Evolutionary conservation across 2,329 filamentous ascomycete genomes (phyloP).

Genomic region (Fusarium sambucinum): DNA sequence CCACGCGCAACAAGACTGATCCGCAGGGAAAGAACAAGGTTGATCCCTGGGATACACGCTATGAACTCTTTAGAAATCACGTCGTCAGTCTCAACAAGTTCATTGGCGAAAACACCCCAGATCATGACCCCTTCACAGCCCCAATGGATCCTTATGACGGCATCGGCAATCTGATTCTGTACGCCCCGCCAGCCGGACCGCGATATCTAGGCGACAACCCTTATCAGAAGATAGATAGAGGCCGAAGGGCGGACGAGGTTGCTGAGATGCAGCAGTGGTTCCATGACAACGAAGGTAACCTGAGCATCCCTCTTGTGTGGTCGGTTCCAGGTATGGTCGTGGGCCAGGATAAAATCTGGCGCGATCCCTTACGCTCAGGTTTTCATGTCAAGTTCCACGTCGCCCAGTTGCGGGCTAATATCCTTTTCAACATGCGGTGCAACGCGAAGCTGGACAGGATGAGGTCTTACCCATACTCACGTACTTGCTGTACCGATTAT

Average conservation of each 20-base stretch:
- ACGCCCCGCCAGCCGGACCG: conserved; percentile 42
- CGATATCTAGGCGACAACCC: conserved; percentile 29
- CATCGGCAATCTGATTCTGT: conserved; percentile 46
- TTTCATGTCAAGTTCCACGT: conserved; percentile 45
- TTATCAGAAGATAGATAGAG: conserved; percentile 5
- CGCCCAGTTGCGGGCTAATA: conserved; percentile 45
- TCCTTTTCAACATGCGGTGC: conserved; percentile 68
- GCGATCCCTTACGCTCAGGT: conserved; percentile 24
- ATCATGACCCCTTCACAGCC: conserved; percentile 1
- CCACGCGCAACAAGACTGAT: too few relatives aligned
- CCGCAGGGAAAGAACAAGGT: fast-evolving
- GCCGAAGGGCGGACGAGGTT: conserved; percentile 9
- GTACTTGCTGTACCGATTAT: conserved; percentile 67
- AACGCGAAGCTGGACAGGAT: conserved; percentile 54
- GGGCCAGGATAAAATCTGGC: conserved; percentile 15
- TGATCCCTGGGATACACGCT: neutral
- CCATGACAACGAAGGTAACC: neutral
- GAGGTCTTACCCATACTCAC: conserved; percentile 57
- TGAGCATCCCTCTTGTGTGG: conserved; percentile 30
- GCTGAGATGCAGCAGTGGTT: conserved; percentile 13
- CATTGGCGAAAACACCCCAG: neutral
- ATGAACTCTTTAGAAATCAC: neutral
- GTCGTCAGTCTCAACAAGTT: neutral
- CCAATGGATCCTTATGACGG: conserved; percentile 43
- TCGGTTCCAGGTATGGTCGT: conserved; percentile 18